Evolutionary conservation across 2,329 filamentous ascomycete species (phyloP).

Genomic region (Aspergillus oerlinghausenensis): DNA sequence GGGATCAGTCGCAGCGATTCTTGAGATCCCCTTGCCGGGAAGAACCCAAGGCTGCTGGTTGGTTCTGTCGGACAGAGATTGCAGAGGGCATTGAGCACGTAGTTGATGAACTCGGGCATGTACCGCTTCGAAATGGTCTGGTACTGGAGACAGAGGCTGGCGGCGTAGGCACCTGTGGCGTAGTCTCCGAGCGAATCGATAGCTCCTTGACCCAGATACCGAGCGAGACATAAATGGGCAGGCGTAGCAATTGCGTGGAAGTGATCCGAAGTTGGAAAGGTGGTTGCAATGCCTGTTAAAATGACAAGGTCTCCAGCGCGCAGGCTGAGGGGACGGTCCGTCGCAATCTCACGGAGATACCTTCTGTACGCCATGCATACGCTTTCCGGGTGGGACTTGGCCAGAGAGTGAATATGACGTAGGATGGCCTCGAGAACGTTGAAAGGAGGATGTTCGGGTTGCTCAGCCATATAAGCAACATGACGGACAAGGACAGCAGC

Average conservation of each 20-base stretch:
- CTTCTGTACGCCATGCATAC: slow-evolving; percentile 72
- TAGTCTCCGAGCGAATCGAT: slow-evolving; percentile 63
- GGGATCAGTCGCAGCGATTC: slow-evolving; percentile 47
- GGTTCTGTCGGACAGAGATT: slow-evolving; percentile 58
- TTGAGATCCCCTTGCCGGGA: slow-evolving; percentile 58
- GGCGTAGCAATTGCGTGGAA: slow-evolving; percentile 95
- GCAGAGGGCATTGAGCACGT: slow-evolving; percentile 68
- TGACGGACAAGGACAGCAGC: slow-evolving; percentile 49
- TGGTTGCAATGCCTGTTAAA: slow-evolving; percentile 75
- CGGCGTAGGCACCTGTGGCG: slow-evolving; percentile 71
- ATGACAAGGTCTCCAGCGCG: slow-evolving; percentile 70
- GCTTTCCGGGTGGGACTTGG: slow-evolving; percentile 75
- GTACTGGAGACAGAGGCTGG: slow-evolving; percentile 74
- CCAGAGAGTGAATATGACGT: slow-evolving; percentile 87
- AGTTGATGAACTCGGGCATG: slow-evolving; percentile 82
- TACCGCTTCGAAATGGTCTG: slow-evolving; percentile 80
- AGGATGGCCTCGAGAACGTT: slow-evolving; percentile 71
- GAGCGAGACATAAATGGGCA: slow-evolving; percentile 75
- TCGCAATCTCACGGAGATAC: slow-evolving; percentile 58
- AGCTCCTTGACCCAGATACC: slow-evolving; percentile 75
- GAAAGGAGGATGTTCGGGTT: slow-evolving; percentile 54
- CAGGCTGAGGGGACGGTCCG: slow-evolving; percentile 49
- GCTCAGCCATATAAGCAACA: slow-evolving; percentile 54
- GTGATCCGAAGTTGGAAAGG: slow-evolving; percentile 94
- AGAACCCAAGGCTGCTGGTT: slow-evolving; percentile 48